Evolutionary conservation across 352 stramenopile species (phyloP), one percentile per base, ranked within the genome.

Genomic region (Phytophthora pluvialis): DNA sequence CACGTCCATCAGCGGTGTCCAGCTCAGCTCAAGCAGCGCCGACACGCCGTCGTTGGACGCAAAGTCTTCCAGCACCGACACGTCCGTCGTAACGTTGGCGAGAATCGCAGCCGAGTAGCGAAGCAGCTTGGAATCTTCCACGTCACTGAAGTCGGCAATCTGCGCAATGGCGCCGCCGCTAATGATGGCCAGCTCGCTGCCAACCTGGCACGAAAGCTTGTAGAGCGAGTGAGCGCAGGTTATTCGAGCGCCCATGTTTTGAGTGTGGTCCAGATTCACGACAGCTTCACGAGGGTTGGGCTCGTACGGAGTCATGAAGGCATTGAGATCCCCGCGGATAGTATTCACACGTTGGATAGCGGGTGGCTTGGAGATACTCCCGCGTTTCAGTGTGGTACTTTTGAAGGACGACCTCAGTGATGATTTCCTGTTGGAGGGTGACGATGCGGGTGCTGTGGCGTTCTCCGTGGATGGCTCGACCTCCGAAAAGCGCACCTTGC

Each of bases 141-240:
- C 52, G 51, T 94, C 86, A 26, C 72, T 91, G 46, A 91, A 81
- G 28, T 93, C 82, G 4, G 81, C 84, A 36, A 93, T 85, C 29
- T 93, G 82, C 1, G 68, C 39, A 7, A 94, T 88, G 0, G 86
- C 86, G 0, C 81, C 84, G 13, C 80, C 80, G 1, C 71, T 33
- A 28, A 94, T 86, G 57, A 94, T 91, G 4, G 77, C 67, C 5
- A 78, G 38, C 33, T 94, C 86, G 12, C 55, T 77, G 1, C 73
- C 77, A 6, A 26, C 10, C 49, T 92, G 82, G 13, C 86, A 91
- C 4, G 83, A 94, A 0, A 94, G 62, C 45, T 94, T 94, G 72
- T 92, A 94, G 1, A 94, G 66, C 9, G 86, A 94, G 16, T 78
- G 72, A 2, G 82, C 83, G 52, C 86, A 94, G n/a, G 75, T 84